These are phyloP conservation scores for Vaccinium darrowii DNA, from an alignment of 148 eudicot genomes.

Conservation along the genomic window DNA sequence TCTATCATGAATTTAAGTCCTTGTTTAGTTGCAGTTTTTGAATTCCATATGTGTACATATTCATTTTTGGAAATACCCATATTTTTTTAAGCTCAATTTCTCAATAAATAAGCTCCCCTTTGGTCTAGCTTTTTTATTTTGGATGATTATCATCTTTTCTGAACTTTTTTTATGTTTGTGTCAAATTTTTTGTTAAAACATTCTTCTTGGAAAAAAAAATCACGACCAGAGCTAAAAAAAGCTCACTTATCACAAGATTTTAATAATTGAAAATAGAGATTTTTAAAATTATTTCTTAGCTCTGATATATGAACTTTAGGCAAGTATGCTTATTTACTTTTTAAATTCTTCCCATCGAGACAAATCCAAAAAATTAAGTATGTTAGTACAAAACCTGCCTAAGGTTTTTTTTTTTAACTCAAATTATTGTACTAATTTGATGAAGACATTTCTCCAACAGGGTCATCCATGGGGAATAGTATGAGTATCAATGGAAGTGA, in stretches of 20 bases:
- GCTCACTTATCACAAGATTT: neutral
- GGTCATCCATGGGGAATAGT: constrained; percentile 27
- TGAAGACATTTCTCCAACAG: neutral
- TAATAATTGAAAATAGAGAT: too few relatives aligned
- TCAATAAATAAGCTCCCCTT: too few relatives aligned
- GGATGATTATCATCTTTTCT: neutral
- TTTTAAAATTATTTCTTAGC: neutral
- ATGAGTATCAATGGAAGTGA: constrained; percentile 10
- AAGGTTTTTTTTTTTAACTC: neutral
- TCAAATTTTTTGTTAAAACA: too few relatives aligned
- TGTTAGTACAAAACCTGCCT: neutral
- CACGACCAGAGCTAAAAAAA: neutral
- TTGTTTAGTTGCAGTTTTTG: neutral
- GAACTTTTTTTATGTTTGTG: neutral
- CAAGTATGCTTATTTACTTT: neutral
- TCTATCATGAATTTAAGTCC: neutral
- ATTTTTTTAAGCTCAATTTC: too few relatives aligned
- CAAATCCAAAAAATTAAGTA: neutral
- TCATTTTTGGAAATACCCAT: neutral
- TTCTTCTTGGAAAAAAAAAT: neutral
- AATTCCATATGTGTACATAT: neutral
- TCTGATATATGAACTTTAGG: neutral
- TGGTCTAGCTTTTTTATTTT: too few relatives aligned
- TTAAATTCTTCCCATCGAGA: neutral
- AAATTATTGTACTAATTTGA: neutral